phyloP scores from a whole-genome alignment of 768 basidiomycete genomes.

The Coprinopsis sp. region DNA sequence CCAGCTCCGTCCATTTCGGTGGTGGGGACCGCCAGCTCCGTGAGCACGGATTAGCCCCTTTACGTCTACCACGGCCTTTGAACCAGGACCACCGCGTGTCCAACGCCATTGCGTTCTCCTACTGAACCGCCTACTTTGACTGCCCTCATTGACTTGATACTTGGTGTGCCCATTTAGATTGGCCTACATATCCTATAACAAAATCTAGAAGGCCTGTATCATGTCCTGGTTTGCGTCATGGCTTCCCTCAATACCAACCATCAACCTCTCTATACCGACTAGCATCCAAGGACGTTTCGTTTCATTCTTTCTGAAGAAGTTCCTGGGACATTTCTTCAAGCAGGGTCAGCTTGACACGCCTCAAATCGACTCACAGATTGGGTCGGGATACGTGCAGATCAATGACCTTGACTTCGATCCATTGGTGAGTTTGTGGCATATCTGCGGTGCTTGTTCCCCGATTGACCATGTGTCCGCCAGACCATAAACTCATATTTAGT shows the following conservation, averaged over 20 bases:
- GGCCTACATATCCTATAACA: background rate
- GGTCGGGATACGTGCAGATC: conserved; percentile 85
- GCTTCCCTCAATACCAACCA: conserved; percentile 59
- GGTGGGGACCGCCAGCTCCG: no score
- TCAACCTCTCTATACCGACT: conserved; percentile 64
- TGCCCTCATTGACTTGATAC: background rate
- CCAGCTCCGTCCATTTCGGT: no score
- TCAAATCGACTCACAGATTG: conserved; percentile 88
- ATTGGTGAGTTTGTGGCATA: conserved; percentile 44
- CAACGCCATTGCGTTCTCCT: no score
- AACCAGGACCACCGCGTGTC: no score
- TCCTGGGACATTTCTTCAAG: conserved; percentile 80
- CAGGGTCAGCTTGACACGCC: conserved; percentile 85
- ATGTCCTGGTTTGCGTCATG: conserved; percentile 53
- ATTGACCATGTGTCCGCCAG: conserved; percentile 32
- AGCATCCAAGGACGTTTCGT: conserved; percentile 84
- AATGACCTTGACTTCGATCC: conserved; percentile 77
- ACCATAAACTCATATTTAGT: conserved; percentile 71
- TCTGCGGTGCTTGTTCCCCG: background rate
- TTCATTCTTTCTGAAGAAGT: conserved; percentile 80
- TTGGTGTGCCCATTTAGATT: background rate
- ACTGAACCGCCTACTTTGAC: no score
- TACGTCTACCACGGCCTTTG: no score
- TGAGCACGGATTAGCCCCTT: no score
- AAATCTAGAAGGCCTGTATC: conserved; percentile 1